Evolutionary conservation across 768 basidiomycete species (phyloP).

Genomic region (Ramaria sp.): DNA sequence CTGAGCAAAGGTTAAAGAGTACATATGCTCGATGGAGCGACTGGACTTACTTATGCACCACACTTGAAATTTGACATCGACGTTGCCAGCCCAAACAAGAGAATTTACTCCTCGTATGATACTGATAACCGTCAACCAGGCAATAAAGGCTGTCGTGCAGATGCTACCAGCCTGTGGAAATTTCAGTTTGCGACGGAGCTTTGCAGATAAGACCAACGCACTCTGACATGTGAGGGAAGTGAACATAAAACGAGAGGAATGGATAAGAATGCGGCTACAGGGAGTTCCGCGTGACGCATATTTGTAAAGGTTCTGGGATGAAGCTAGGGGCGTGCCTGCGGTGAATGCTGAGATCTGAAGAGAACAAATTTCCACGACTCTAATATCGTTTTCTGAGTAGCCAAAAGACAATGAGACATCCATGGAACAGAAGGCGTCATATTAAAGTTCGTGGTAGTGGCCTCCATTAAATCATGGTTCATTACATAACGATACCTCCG

Average conservation of each 20-base stretch:
- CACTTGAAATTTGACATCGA: conserved; percentile 30
- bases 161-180: conserved; percentile 27
- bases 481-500: too few relatives aligned
- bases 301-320: too few relatives aligned
- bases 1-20: conserved; percentile 24
- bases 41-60: conserved; percentile 63
- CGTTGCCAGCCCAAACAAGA: conserved; percentile 49
- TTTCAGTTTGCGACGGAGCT: conserved; percentile 25
- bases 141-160: conserved; percentile 34
- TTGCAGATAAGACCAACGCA: conserved; percentile 25
- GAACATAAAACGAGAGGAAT: conserved; percentile 12
- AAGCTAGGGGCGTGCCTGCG: too few relatives aligned
- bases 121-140: conserved; percentile 41
- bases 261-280: conserved; percentile 19
- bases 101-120: conserved; percentile 45
- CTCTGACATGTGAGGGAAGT: conserved; percentile 29
- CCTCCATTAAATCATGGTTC: too few relatives aligned
- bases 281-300: conserved; percentile 18
- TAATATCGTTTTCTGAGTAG: too few relatives aligned
- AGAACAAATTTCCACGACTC: too few relatives aligned
- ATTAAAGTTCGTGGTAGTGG: too few relatives aligned
- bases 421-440: too few relatives aligned
- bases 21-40: neutral
- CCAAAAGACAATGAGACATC: too few relatives aligned
- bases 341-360: too few relatives aligned